These are phyloP conservation scores for Zygoascus bituminiphila DNA, from an alignment of 805 yeast species.

Conservation along the genomic window DNA sequence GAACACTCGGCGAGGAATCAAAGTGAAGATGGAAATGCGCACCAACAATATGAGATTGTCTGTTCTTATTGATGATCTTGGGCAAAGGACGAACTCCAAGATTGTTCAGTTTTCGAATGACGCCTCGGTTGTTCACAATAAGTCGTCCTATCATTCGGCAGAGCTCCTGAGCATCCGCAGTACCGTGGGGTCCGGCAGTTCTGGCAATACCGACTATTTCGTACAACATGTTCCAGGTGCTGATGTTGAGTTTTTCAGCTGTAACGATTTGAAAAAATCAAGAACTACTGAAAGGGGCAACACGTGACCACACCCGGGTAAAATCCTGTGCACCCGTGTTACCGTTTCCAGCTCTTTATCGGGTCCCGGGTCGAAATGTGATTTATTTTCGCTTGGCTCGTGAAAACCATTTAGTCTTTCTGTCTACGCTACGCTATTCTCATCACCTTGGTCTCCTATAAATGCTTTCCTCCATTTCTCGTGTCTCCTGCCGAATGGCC, in stretches of 20 bases:
- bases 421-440: not conserved
- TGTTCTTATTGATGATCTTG: slow-evolving; percentile 71
- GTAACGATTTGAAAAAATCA: not conserved
- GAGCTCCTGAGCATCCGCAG: slow-evolving; percentile 56
- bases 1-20: slow-evolving; percentile 80
- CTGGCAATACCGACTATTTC: slow-evolving; percentile 88
- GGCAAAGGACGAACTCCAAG: slow-evolving; percentile 76
- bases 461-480: slow-evolving; percentile 4
- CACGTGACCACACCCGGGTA: no score
- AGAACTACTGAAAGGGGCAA: no score
- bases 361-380: not conserved
- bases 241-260: not conserved
- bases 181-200: slow-evolving; percentile 45
- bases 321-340: not conserved
- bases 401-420: not conserved
- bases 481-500: slow-evolving; percentile 1
- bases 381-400: not conserved
- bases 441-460: no score
- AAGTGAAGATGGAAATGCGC: slow-evolving; percentile 79
- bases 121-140: slow-evolving; percentile 84
- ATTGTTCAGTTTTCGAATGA: slow-evolving; percentile 74
- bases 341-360: not conserved
- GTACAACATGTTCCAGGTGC: slow-evolving; percentile 54
- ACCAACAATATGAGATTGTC: slow-evolving; percentile 86
- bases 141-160: slow-evolving; percentile 70